Conservation (phyloP, 495 filamentous ascomycete genomes). For the Penicillium mononematosum region DNA sequence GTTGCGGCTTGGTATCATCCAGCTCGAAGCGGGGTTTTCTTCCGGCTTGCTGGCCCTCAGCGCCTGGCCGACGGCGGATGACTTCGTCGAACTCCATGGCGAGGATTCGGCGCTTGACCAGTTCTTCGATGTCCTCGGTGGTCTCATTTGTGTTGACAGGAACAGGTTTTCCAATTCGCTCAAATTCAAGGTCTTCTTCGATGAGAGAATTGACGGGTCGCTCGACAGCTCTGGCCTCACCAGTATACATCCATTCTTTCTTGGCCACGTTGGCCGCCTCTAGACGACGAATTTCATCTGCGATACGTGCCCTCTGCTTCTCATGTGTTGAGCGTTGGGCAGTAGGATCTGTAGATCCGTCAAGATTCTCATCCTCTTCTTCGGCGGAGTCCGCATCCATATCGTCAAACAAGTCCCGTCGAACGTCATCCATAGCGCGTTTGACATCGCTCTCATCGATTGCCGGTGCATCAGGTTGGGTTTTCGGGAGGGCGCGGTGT, state of each 20-base stretch:
- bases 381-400: conserved; percentile 48
- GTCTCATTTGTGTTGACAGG: conserved; percentile 93
- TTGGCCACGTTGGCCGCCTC: conserved; percentile 90
- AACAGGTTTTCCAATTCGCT: conserved; percentile 91
- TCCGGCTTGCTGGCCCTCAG: conserved; percentile 45
- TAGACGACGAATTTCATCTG: conserved; percentile 84
- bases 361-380: conserved; percentile 42
- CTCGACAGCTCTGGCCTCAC: conserved; percentile 80
- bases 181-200: conserved; percentile 94
- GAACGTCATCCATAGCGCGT: conserved; percentile 85
- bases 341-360: conserved; percentile 44
- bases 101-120: conserved; percentile 92
- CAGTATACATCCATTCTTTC: conserved; percentile 84
- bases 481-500: conserved; percentile 48
- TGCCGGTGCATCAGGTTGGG: conserved; percentile 43
- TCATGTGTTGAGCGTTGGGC: conserved; percentile 76
- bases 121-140: conserved; percentile 85
- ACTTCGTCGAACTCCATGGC: conserved; percentile 93
- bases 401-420: conserved; percentile 90
- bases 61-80: conserved; percentile 72
- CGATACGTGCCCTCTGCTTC: conserved; percentile 77
- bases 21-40: conserved; percentile 73
- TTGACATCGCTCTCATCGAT: conserved; percentile 64
- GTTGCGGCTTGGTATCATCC: conserved; percentile 80
- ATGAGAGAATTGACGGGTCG: conserved; percentile 88